Percentiles rank a stretch among this genome's conserved stretches.
phyloP scores from a whole-genome alignment of 441 rosid species.

The Flueggea neowawraea region DNA sequence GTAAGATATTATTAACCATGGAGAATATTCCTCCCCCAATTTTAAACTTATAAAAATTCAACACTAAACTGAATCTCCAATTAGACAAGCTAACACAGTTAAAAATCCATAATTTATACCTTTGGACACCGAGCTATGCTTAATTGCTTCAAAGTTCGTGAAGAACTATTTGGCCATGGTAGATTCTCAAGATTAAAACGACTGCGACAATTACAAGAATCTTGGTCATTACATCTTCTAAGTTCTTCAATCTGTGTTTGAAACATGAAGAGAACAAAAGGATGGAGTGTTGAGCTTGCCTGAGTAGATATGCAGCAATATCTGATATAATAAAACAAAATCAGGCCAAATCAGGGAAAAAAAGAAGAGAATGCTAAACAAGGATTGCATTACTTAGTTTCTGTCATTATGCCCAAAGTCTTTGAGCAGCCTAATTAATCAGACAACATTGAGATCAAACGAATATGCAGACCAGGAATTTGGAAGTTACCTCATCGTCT shows the following conservation, averaged over 20 bases:
- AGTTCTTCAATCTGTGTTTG: conserved; percentile 56
- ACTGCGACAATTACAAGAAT: conserved; percentile 55
- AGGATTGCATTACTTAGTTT: too few relatives aligned
- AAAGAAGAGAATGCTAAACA: not conserved
- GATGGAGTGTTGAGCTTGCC: not conserved
- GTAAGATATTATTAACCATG: not conserved
- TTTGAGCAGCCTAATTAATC: too few relatives aligned
- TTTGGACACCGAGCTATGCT: conserved; percentile 66
- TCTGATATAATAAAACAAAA: too few relatives aligned
- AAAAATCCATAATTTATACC: conserved; percentile 32
- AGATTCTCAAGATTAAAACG: conserved; percentile 37
- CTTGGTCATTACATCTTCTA: conserved; percentile 48
- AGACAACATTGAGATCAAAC: not conserved
- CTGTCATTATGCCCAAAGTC: too few relatives aligned
- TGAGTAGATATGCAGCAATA: not conserved
- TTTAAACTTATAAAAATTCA: not conserved
- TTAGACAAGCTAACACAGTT: not conserved
- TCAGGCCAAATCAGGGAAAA: conserved; percentile 1
- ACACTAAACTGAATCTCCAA: not conserved
- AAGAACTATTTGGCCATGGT: conserved; percentile 77
- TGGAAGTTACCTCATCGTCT: conserved; percentile 42
- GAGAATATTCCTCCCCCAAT: not conserved
- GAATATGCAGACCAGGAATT: not conserved
- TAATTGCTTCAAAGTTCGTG: conserved; percentile 53
- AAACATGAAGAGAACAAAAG: not conserved